A percentile compares a stretch with the other conserved stretches of the same genome.
These are phyloP conservation scores for Wickerhamiella allomyrinae DNA, from an alignment of 805 yeast species.

Conservation along the genomic window DNA sequence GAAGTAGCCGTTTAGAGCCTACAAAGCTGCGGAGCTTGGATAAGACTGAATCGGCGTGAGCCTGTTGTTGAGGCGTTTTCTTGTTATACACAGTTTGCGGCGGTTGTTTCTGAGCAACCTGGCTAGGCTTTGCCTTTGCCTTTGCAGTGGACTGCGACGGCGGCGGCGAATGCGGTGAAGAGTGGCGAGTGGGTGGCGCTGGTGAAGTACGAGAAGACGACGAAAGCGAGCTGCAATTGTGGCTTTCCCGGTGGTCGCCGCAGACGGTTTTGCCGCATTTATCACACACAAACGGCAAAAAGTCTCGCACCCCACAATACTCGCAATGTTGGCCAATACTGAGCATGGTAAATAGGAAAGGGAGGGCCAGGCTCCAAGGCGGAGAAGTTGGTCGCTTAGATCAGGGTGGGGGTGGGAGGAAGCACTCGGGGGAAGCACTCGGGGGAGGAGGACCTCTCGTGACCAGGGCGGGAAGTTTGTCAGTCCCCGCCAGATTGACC, in stretches of 20 bases:
- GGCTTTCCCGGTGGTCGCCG: constrained; percentile 26
- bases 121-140: constrained; percentile 1
- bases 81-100: neutral
- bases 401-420: neutral
- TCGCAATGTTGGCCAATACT: constrained; percentile 28
- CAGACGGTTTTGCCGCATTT: constrained; percentile 27
- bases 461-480: neutral
- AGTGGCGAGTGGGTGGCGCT: constrained; percentile 1
- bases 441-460: neutral
- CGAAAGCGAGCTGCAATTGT: constrained; percentile 21
- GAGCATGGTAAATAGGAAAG: neutral
- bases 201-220: constrained; percentile 1
- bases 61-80: neutral
- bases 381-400: too few species aligned
- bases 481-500: neutral
- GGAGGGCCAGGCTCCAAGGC: too few species aligned
- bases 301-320: constrained; percentile 28
- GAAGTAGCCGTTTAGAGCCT: neutral
- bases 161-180: neutral
- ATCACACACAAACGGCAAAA: constrained; percentile 30
- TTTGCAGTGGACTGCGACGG: constrained; percentile 1
- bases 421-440: neutral
- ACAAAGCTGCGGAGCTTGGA: neutral
- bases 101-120: neutral
- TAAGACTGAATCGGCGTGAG: neutral